phyloP scores from a whole-genome alignment of 2,329 filamentous ascomycete species.

The Chaetomiaceae sp. region DNA sequence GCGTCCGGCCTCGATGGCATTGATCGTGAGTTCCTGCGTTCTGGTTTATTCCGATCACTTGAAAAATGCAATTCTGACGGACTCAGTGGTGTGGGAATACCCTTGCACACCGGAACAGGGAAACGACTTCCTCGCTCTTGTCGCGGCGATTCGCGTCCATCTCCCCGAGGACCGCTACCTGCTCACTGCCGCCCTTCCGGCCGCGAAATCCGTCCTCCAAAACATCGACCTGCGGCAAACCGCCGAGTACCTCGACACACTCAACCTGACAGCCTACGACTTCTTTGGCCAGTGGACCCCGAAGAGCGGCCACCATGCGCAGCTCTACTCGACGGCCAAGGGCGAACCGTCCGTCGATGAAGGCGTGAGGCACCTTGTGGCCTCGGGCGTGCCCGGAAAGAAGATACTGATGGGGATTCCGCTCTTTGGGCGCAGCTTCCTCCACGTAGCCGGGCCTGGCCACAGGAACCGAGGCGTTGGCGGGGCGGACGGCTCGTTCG shows the following conservation, averaged over 20 bases:
- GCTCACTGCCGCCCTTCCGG: constrained; percentile 68
- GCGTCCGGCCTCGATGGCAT: constrained; percentile 70
- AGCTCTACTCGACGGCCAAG: constrained; percentile 61
- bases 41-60: too few relatives aligned
- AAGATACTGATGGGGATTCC: constrained; percentile 76
- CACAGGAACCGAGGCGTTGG: constrained; percentile 53
- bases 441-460: constrained; percentile 60
- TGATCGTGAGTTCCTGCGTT: constrained; percentile 65
- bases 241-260: constrained; percentile 63
- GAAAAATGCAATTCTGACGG: constrained; percentile 17
- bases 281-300: constrained; percentile 68
- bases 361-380: constrained; percentile 61
- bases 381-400: constrained; percentile 60
- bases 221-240: constrained; percentile 63
- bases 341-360: constrained; percentile 63
- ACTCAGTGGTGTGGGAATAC: constrained; percentile 74
- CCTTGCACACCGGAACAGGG: constrained; percentile 64
- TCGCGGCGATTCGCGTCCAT: constrained; percentile 61
- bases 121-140: constrained; percentile 63
- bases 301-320: constrained; percentile 69
- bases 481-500: constrained; percentile 67
- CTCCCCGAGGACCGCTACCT: constrained; percentile 66
- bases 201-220: constrained; percentile 59
- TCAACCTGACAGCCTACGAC: constrained; percentile 80
- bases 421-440: constrained; percentile 70